These are phyloP conservation scores for Thalia dealbata DNA, from an alignment of 176 grass and related monocot genomes.

Conservation along the genomic window DNA sequence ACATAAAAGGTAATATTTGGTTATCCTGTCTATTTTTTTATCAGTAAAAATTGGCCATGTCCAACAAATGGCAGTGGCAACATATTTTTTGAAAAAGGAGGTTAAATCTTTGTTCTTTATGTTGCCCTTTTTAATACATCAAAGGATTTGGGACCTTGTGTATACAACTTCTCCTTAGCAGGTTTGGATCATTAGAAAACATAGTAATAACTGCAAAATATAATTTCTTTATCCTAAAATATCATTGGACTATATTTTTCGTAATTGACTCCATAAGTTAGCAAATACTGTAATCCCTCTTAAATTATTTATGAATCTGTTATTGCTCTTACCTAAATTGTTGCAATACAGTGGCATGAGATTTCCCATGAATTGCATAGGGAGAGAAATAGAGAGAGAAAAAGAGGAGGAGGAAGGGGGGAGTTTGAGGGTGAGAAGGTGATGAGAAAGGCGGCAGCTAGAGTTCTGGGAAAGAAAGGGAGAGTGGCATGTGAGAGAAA, in stretches of 20 bases:
- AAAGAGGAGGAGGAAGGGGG: too few relatives aligned
- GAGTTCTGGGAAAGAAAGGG: too few relatives aligned
- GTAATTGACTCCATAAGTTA: too few relatives aligned
- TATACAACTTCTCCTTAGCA: not conserved
- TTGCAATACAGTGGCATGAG: too few relatives aligned
- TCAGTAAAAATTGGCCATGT: not conserved
- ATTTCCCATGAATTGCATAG: too few relatives aligned
- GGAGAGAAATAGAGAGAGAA: too few relatives aligned
- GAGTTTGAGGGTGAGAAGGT: too few relatives aligned
- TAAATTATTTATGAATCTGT: too few relatives aligned
- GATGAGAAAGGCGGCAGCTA: too few relatives aligned
- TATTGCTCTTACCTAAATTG: too few relatives aligned
- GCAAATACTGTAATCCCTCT: too few relatives aligned
- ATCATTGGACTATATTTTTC: not conserved
- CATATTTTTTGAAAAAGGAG: not conserved
- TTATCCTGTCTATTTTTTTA: not conserved
- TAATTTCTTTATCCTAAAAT: not conserved
- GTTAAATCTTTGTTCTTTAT: not conserved
- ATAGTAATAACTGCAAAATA: not conserved
- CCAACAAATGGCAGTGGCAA: not conserved
- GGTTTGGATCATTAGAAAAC: not conserved
- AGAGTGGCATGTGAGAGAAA: too few relatives aligned
- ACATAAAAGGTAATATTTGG: slow-evolving; percentile 57
- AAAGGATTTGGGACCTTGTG: not conserved
- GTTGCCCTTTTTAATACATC: not conserved